Percentiles rank a stretch among this genome's conserved stretches.
phyloP scores from a whole-genome alignment of 2,329 filamentous ascomycete species.

The Mycosphaerelloides madeirae region DNA sequence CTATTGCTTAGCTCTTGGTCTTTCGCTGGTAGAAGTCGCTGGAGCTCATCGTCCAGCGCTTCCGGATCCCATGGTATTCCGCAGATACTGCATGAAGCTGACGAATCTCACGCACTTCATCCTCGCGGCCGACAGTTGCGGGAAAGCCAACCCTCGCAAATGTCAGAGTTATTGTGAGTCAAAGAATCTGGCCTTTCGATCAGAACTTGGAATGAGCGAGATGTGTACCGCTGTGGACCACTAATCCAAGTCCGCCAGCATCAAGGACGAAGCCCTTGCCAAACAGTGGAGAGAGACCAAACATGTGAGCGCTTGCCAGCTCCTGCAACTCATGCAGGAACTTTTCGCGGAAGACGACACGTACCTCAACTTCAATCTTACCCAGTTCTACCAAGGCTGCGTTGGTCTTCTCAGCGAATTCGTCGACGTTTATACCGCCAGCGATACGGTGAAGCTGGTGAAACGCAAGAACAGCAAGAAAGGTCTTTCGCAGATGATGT shows the following conservation, averaged over 20 bases:
- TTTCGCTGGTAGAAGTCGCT: neutral
- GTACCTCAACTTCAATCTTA: neutral
- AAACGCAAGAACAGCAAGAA: no score
- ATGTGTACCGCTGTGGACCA: no score
- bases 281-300: neutral
- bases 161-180: no score
- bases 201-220: no score
- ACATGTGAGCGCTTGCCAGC: neutral
- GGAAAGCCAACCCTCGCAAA: no score
- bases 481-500: no score
- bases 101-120: no score
- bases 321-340: neutral
- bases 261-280: neutral
- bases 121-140: no score
- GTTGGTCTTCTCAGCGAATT: neutral
- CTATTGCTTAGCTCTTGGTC: neutral
- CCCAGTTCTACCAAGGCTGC: neutral
- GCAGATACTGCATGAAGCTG: no score
- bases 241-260: neutral
- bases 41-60: neutral
- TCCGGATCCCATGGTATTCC: neutral
- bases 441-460: no score
- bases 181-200: no score
- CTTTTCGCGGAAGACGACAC: conserved; percentile 1
- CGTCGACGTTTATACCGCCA: neutral